These are phyloP conservation scores for Phytophthora lateralis DNA, from an alignment of 352 stramenopile species.

Conservation along the genomic window DNA sequence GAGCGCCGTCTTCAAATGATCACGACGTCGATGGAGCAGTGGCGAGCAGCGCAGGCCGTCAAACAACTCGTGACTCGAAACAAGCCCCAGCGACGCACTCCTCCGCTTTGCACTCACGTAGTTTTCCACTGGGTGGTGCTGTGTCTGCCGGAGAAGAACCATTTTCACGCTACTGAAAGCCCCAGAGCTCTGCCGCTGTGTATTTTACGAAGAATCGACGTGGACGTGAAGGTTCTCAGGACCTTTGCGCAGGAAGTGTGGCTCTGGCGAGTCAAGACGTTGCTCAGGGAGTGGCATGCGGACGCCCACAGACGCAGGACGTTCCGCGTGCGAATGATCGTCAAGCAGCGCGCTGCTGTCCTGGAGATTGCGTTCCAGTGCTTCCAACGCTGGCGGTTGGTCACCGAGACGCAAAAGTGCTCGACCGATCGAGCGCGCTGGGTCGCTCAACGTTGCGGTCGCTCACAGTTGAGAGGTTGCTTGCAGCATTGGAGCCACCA, in stretches of 20 bases:
- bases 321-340: conserved; percentile 26
- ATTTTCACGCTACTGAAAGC: conserved; percentile 23
- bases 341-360: conserved; percentile 28
- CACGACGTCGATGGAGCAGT: conserved; percentile 49
- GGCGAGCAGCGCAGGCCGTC: conserved; percentile 43
- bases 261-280: conserved; percentile 18
- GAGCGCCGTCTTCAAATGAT: conserved; percentile 37
- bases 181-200: conserved; percentile 35
- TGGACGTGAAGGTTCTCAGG: conserved; percentile 33
- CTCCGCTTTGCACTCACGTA: conserved; percentile 39
- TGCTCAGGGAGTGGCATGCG: conserved; percentile 19
- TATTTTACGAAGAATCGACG: conserved; percentile 37
- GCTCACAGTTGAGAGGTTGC: conserved; percentile 20
- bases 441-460: conserved; percentile 39
- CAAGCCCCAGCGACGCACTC: conserved; percentile 29
- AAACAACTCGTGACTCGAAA: conserved; percentile 36
- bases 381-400: conserved; percentile 49
- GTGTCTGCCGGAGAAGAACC: conserved; percentile 37
- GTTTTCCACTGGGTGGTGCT: conserved; percentile 57
- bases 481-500: conserved; percentile 34
- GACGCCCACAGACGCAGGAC: conserved; percentile 2
- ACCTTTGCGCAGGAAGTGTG: conserved; percentile 20
- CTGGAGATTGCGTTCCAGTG: conserved; percentile 48
- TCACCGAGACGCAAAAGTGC: conserved; percentile 33
- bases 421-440: conserved; percentile 37